Conservation (phyloP, 2,329 filamentous ascomycete genomes). For the Fragosphaeria purpurea region DNA sequence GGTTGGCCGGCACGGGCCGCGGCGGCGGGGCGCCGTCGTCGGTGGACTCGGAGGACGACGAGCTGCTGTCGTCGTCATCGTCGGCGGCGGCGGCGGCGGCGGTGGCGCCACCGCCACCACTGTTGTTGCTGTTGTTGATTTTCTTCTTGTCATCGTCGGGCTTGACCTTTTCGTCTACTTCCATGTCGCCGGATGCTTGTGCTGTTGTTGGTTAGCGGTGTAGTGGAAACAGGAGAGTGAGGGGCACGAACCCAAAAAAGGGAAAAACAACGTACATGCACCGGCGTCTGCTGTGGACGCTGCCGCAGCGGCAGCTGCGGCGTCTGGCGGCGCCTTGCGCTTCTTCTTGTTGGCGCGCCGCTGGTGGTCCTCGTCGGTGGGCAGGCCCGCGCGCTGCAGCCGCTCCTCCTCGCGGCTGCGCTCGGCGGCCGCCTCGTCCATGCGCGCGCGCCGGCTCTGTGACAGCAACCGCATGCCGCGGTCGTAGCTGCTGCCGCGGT, state of each 20-base stretch:
- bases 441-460: slow-evolving; percentile 51
- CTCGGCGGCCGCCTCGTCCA: slow-evolving; percentile 39
- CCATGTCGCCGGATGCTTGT: slow-evolving; percentile 33
- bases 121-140: neutral
- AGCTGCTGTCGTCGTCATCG: slow-evolving; percentile 33
- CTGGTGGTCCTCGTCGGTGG: slow-evolving; percentile 35
- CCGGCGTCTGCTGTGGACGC: slow-evolving; percentile 24
- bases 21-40: slow-evolving; percentile 52
- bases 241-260: neutral
- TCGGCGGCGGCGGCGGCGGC: neutral
- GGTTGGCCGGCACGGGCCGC: slow-evolving; percentile 61
- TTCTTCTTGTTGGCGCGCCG: slow-evolving; percentile 63
- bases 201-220: neutral
- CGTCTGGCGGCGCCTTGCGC: slow-evolving; percentile 56
- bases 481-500: slow-evolving; percentile 58
- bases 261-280: slow-evolving; percentile 24
- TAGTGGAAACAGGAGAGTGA: slow-evolving; percentile 1
- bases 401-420: slow-evolving; percentile 40
- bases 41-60: slow-evolving; percentile 41
- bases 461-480: slow-evolving; percentile 63
- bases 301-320: no score
- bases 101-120: neutral
- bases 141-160: slow-evolving; percentile 22
- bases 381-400: slow-evolving; percentile 32
- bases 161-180: slow-evolving; percentile 45